Evolutionary conservation across 2,329 filamentous ascomycete genomes (phyloP), one percentile per base, ranked within the genome.

Genomic region (Thielaviopsis euricoi): DNA sequence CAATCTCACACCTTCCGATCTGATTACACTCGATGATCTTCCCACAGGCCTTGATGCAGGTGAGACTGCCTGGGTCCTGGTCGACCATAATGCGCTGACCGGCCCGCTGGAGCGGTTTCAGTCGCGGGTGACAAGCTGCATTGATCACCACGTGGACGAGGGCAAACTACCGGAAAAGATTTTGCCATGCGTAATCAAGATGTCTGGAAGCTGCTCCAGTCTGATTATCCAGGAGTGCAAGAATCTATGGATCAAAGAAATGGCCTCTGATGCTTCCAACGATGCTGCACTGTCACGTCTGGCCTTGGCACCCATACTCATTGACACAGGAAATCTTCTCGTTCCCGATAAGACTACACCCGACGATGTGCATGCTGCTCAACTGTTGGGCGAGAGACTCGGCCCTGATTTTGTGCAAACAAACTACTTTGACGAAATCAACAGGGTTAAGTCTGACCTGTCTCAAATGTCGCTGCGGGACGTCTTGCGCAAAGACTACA

Each of bases 131-230:
- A 70, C 75, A 4, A 85, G 83, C 3, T 83, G 83, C 62, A 78
- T 93, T 57, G 87, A 93, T 68, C 87, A 93, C 69, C 88, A 93
- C 66, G 82, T 79, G 0, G 87, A 93, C 61, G 87, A 93, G 65
- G 68, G 72, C 6, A 71, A 67, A 6, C 71, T 89, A 0, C 69
- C 70, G 0, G 53, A 50, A 1, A 71, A 76, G 12, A 72, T 72
- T 0, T 68, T 75, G 6, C 80, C 82, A 1, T 75, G 85, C 19
- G 70, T 88, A 1, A 75, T 93, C 21, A 74, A 79, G 62, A 81
- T 77, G 57, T 76, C 76, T 58, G 88, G 87, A 4, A 90, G 86
- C 68, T 91, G 87, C 69, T 77, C 79, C 62, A 88, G 83, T 60
- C 71, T 90, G 1, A 74, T 93, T 0, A 73, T 84, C 0, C 77